A percentile compares a stretch with the other conserved stretches of the same genome.
Evolutionary conservation across 2,329 filamentous ascomycete species (phyloP).

Genomic region (Aspergillus puulaauensis): DNA sequence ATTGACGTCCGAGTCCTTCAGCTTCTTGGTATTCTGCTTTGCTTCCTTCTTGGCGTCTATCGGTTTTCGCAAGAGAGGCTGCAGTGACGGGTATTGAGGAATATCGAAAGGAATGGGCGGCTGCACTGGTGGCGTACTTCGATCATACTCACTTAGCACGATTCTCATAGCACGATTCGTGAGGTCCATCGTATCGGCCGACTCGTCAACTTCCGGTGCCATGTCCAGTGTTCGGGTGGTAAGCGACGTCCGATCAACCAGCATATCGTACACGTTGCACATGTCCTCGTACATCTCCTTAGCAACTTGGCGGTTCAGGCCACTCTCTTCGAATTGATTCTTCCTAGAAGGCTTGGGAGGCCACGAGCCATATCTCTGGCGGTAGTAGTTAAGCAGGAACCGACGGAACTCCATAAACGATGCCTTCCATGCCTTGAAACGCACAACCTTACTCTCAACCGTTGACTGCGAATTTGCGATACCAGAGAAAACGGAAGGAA

Average conservation of each 20-base stretch:
- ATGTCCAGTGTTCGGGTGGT: constrained; percentile 78
- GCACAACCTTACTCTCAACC: constrained; percentile 71
- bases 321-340: constrained; percentile 81
- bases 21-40: constrained; percentile 67
- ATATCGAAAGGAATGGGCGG: constrained; percentile 90
- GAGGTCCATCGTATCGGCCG: constrained; percentile 54
- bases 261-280: constrained; percentile 80
- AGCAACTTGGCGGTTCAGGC: constrained; percentile 80
- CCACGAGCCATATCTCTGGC: constrained; percentile 70
- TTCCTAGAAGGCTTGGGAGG: constrained; percentile 93
- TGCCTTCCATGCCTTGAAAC: constrained; percentile 80
- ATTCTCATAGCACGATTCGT: constrained; percentile 70
- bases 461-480: constrained; percentile 80
- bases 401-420: constrained; percentile 73
- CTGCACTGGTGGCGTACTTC: constrained; percentile 81
- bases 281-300: constrained; percentile 83
- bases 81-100: constrained; percentile 72
- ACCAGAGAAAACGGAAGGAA: constrained; percentile 84
- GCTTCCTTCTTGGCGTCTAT: constrained; percentile 71
- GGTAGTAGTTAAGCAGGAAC: constrained; percentile 71
- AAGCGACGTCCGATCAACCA: constrained; percentile 75
- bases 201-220: constrained; percentile 52
- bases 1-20: constrained; percentile 76
- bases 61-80: constrained; percentile 62
- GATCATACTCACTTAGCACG: constrained; percentile 84